These are phyloP conservation scores for Leucaena leucocephala DNA, from an alignment of 306 rosid species.

Conservation along the genomic window DNA sequence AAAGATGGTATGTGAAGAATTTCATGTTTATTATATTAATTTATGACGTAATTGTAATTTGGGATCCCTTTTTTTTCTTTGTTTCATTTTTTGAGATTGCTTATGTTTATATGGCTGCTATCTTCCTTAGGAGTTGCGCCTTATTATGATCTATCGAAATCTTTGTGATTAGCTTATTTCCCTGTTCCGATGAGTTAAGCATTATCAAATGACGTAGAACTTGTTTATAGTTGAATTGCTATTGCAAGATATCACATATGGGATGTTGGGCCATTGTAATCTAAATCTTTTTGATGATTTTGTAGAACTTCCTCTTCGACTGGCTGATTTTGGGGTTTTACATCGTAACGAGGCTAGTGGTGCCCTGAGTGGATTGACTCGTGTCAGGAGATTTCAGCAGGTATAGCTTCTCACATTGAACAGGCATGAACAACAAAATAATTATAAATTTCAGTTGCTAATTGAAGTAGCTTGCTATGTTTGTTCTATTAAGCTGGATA, in stretches of 20 bases:
- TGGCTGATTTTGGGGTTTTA: slow-evolving; percentile 97
- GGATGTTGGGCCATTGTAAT: background rate
- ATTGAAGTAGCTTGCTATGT: background rate
- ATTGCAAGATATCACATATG: background rate
- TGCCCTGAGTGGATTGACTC: slow-evolving; percentile 94
- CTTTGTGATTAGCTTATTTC: background rate
- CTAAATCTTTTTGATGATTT: slow-evolving; percentile 21
- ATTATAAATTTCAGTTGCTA: background rate
- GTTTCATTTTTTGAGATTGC: background rate
- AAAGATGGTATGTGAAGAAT: background rate
- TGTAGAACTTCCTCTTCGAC: slow-evolving; percentile 93
- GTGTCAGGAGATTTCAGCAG: slow-evolving; percentile 98
- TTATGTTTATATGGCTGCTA: background rate
- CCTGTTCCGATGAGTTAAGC: slow-evolving; percentile 19
- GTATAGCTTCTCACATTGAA: slow-evolving; percentile 40
- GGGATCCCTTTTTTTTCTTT: background rate
- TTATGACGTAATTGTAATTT: background rate
- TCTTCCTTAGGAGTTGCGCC: background rate
- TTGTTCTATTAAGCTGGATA: slow-evolving; percentile 4
- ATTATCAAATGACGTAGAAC: slow-evolving; percentile 8
- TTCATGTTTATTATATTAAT: background rate
- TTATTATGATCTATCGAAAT: background rate
- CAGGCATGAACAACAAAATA: background rate
- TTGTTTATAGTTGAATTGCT: slow-evolving; percentile 4
- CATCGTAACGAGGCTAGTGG: slow-evolving; percentile 99